phyloP scores from a whole-genome alignment of 2,329 filamentous ascomycete species.

The Penicillium sp. region DNA sequence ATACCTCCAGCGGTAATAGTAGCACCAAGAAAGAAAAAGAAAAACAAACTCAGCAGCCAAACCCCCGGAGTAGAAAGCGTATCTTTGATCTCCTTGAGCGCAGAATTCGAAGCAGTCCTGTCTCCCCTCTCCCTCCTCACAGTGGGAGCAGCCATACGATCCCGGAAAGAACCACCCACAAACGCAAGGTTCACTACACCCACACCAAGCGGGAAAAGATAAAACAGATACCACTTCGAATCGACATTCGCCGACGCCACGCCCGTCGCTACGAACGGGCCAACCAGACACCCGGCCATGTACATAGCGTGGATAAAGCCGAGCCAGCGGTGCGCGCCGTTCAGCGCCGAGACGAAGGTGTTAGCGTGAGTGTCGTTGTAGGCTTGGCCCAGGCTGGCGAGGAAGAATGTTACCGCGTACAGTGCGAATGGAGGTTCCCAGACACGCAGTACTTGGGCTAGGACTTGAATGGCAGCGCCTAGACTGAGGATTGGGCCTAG shows the following conservation, averaged over 20 bases:
- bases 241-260: conserved; percentile 44
- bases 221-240: conserved; percentile 55
- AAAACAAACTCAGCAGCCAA: conserved; percentile 61
- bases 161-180: conserved; percentile 51
- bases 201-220: conserved; percentile 54
- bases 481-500: conserved; percentile 57
- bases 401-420: conserved; percentile 57
- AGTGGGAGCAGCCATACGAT: conserved; percentile 25
- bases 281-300: conserved; percentile 54
- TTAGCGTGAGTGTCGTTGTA: conserved; percentile 65
- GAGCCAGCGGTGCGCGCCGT: conserved; percentile 58
- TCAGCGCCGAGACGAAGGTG: conserved; percentile 55
- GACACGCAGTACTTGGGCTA: conserved; percentile 48
- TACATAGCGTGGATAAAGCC: conserved; percentile 65
- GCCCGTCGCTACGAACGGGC: conserved; percentile 54
- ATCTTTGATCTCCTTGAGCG: conserved; percentile 24
- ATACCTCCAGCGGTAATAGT: conserved; percentile 50
- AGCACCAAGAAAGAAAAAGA: conserved; percentile 61
- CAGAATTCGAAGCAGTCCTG: neutral
- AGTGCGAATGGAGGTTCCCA: conserved; percentile 59
- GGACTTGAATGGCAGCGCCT: conserved; percentile 54
- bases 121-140: neutral
- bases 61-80: conserved; percentile 33
- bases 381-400: conserved; percentile 59
- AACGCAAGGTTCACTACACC: conserved; percentile 51